Conservation (phyloP, 768 basidiomycete species). For the Roridomyces roridus region DNA sequence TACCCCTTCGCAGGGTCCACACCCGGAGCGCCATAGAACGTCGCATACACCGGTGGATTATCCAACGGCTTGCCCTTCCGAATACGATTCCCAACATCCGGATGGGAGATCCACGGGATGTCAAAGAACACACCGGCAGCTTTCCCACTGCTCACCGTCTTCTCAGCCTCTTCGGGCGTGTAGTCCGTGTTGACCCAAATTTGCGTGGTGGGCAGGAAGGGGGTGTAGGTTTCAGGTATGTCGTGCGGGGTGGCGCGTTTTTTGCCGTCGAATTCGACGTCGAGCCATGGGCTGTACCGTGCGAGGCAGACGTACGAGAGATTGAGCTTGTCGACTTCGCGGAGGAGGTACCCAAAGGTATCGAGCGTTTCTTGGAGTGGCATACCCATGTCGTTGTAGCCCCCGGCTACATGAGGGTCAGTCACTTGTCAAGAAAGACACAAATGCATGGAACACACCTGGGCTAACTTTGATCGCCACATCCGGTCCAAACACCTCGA, state of each 20-base stretch:
- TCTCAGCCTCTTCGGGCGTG: conserved; percentile 32
- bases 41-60: conserved; percentile 21
- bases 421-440: conserved; percentile 7
- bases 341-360: conserved; percentile 32
- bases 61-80: conserved; percentile 31
- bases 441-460: background rate
- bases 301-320: conserved; percentile 31
- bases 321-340: conserved; percentile 30
- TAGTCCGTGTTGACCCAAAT: conserved; percentile 32
- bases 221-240: conserved; percentile 31
- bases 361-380: conserved; percentile 32
- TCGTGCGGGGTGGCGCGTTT: conserved; percentile 34
- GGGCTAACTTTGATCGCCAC: conserved; percentile 30
- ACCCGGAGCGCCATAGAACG: too few species aligned
- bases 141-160: conserved; percentile 26
- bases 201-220: conserved; percentile 25
- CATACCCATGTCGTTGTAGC: conserved; percentile 41
- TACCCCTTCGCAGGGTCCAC: too few species aligned
- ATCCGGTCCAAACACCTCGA: conserved; percentile 41
- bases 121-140: conserved; percentile 36
- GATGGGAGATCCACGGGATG: conserved; percentile 32
- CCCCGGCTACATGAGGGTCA: conserved; percentile 38
- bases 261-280: conserved; percentile 31
- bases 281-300: conserved; percentile 24
- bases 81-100: conserved; percentile 33